Conservation (phyloP, 371 early-diverging fungal genomes). For the Mortierella sp. region DNA sequence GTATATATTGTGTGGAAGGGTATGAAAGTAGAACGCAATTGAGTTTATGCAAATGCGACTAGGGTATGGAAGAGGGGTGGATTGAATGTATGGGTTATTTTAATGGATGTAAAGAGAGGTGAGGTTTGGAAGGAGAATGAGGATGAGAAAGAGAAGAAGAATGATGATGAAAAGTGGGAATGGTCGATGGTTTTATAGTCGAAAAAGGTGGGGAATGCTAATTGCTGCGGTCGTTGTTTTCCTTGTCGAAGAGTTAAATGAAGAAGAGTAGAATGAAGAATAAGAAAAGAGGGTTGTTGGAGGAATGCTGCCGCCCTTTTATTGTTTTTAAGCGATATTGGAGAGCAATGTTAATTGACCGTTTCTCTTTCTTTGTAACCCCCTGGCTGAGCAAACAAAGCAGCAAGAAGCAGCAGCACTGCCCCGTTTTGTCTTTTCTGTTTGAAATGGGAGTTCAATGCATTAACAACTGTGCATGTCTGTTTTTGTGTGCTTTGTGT, state of each 20-base stretch:
- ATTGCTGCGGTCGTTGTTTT: background rate
- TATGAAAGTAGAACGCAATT: background rate
- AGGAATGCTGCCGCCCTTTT: background rate
- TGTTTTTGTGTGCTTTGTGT: background rate
- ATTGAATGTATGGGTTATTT: background rate
- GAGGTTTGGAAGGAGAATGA: background rate
- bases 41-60: background rate
- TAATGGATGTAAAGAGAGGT: background rate
- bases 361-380: background rate
- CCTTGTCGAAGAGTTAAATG: background rate
- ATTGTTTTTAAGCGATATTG: background rate
- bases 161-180: background rate
- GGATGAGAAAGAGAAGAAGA: background rate
- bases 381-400: background rate
- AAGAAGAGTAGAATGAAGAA: background rate
- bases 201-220: background rate
- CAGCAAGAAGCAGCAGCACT: background rate
- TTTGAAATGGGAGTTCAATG: background rate
- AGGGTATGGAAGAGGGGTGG: background rate
- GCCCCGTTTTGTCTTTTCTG: background rate
- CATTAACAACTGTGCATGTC: background rate
- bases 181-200: constrained; percentile 7
- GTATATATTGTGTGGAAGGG: background rate
- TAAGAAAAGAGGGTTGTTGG: background rate
- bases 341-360: background rate